Conservation (phyloP, 2,329 filamentous ascomycete species). For the Cladophialophora yegresii region DNA sequence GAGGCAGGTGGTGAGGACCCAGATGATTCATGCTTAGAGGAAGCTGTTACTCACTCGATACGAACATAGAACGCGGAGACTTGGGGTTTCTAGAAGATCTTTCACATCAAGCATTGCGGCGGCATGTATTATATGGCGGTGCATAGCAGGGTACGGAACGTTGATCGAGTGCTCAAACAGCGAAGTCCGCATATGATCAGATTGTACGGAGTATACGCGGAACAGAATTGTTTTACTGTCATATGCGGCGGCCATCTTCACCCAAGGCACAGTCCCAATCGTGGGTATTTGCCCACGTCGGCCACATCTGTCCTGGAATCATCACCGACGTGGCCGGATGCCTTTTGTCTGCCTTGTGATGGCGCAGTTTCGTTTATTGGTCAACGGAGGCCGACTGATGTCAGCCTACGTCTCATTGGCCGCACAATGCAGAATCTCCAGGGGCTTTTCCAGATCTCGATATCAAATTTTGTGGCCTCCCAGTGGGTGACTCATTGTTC, state of each 20-base stretch:
- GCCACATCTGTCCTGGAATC: not conserved
- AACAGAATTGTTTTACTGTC: not conserved
- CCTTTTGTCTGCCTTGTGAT: not conserved
- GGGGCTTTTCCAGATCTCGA: not conserved
- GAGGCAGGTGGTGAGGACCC: slow-evolving; percentile 11
- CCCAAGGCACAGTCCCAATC: not conserved
- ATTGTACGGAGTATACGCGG: not conserved
- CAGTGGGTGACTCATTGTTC: not conserved
- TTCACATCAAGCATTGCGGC: not conserved
- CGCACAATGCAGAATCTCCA: too few species aligned
- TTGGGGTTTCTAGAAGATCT: not conserved
- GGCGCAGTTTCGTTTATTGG: not conserved
- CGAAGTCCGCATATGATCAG: not conserved
- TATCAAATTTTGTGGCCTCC: not conserved
- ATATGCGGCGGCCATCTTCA: not conserved
- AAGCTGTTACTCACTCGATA: not conserved
- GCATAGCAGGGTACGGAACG: not conserved
- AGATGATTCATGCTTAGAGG: not conserved
- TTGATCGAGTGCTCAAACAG: not conserved
- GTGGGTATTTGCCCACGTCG: not conserved
- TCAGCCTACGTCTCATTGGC: not conserved
- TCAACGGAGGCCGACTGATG: not conserved
- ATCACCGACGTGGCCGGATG: not conserved
- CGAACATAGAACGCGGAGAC: not conserved
- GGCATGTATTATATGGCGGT: not conserved